phyloP scores from a whole-genome alignment of 2,329 filamentous ascomycete species.

The Plenodomus biglobosus region DNA sequence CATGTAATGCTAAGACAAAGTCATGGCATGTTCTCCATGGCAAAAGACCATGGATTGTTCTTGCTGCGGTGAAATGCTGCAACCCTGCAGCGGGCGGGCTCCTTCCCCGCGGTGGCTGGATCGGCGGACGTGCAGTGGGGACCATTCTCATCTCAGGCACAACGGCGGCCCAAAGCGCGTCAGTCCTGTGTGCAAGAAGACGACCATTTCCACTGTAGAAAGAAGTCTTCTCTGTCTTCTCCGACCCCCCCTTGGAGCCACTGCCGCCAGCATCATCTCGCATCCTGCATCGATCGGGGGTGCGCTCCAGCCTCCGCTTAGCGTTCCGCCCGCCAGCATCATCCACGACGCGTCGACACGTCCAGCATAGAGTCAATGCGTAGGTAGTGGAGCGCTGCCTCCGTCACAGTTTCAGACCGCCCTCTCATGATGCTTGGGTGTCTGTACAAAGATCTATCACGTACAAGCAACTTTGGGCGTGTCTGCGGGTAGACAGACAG shows the following conservation, averaged over 20 bases:
- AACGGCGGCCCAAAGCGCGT: slow-evolving; percentile 22
- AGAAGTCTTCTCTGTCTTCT: not conserved
- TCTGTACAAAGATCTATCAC: slow-evolving; percentile 3
- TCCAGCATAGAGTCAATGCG: slow-evolving; percentile 9
- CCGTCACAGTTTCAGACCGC: slow-evolving; percentile 15
- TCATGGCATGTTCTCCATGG: too few species aligned
- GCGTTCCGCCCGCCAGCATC: not conserved
- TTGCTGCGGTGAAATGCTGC: slow-evolving; percentile 1
- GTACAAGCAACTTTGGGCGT: not conserved
- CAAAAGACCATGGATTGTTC: not conserved
- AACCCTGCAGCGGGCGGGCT: slow-evolving; percentile 11
- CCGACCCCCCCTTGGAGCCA: not conserved
- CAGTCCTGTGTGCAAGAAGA: slow-evolving; percentile 5
- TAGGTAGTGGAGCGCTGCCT: slow-evolving; percentile 13
- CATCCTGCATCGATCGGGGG: not conserved
- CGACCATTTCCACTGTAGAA: not conserved
- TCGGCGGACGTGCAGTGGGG: slow-evolving; percentile 2
- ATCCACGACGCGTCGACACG: slow-evolving; percentile 2
- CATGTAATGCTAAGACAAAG: too few species aligned
- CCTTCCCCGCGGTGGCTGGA: slow-evolving; percentile 23
- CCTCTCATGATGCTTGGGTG: slow-evolving; percentile 37
- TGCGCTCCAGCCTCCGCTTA: not conserved
- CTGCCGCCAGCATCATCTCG: not conserved
- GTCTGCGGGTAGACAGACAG: slow-evolving; percentile 13
- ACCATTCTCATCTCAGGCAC: slow-evolving; percentile 26